Conservation (phyloP, 2,329 filamentous ascomycete species). For the Beauveria sp. region DNA sequence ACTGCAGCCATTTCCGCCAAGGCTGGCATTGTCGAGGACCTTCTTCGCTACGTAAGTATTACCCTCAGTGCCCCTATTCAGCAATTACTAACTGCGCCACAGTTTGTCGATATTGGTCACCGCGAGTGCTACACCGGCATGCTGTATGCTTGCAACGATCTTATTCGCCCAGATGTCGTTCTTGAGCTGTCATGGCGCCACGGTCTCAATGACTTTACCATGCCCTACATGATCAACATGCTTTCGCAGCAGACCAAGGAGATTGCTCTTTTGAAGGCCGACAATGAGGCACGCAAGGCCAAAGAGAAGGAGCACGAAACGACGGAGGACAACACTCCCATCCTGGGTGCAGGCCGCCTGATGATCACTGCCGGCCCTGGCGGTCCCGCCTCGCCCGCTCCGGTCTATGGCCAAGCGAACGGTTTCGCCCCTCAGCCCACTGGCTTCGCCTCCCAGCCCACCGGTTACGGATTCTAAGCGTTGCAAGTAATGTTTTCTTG, state of each 20-base stretch:
- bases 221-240: constrained; percentile 99
- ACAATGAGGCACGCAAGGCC: constrained; percentile 89
- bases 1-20: constrained; percentile 90
- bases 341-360: constrained; percentile 77
- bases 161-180: constrained; percentile 86
- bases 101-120: constrained; percentile 99
- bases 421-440: constrained; percentile 84
- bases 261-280: constrained; percentile 77
- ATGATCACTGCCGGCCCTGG: constrained; percentile 92
- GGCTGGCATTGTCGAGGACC: constrained; percentile 85
- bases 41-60: constrained; percentile 86
- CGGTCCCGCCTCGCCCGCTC: constrained; percentile 51
- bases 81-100: constrained; percentile 24
- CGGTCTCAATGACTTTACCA: constrained; percentile 90
- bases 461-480: constrained; percentile 60
- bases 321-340: constrained; percentile 88
- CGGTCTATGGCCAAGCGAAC: constrained; percentile 65
- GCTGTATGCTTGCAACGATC: constrained; percentile 97
- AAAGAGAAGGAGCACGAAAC: constrained; percentile 66
- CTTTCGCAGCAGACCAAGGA: constrained; percentile 83
- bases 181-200: constrained; percentile 97
- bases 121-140: constrained; percentile 99
- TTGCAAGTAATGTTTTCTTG: constrained; percentile 4
- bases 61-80: neutral
- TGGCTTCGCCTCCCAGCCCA: constrained; percentile 82